Percentiles rank a stretch among this genome's conserved stretches.
These are phyloP conservation scores for Alternaria arbusti DNA, from an alignment of 2,329 filamentous ascomycete species.

Conservation along the genomic window DNA sequence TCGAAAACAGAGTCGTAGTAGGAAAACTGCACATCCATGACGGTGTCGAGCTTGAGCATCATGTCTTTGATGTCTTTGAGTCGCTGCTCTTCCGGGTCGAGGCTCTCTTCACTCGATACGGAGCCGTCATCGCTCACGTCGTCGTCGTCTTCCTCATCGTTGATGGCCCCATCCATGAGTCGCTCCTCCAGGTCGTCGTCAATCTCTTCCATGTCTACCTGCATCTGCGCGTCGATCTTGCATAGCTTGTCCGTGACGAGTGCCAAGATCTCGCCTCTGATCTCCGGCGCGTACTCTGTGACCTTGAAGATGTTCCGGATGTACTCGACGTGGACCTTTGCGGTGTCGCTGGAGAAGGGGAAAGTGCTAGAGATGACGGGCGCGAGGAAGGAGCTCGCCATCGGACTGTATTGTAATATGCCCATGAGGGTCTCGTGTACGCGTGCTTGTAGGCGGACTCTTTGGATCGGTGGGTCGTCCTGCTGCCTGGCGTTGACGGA, in stretches of 20 bases:
- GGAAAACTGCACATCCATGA: conserved; percentile 85
- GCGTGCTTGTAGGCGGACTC: conserved; percentile 71
- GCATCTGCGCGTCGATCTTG: conserved; percentile 94
- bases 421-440: conserved; percentile 79
- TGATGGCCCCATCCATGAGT: conserved; percentile 65
- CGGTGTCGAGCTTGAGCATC: conserved; percentile 88
- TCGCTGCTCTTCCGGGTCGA: conserved; percentile 63
- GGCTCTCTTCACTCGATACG: conserved; percentile 67
- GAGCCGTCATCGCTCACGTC: conserved; percentile 74
- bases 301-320: conserved; percentile 82
- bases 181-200: conserved; percentile 85
- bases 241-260: conserved; percentile 86
- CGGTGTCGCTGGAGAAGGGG: conserved; percentile 77
- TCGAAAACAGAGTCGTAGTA: conserved; percentile 78
- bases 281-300: conserved; percentile 76
- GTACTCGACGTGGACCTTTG: conserved; percentile 83
- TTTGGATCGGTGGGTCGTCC: conserved; percentile 64
- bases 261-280: conserved; percentile 81
- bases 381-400: conserved; percentile 73
- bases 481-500: conserved; percentile 61
- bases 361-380: conserved; percentile 72
- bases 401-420: conserved; percentile 80
- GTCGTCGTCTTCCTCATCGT: conserved; percentile 55
- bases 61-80: conserved; percentile 79
- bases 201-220: conserved; percentile 88